phyloP scores from a whole-genome alignment of 805 yeast genomes.

The Debaryomyces prosopidis region DNA sequence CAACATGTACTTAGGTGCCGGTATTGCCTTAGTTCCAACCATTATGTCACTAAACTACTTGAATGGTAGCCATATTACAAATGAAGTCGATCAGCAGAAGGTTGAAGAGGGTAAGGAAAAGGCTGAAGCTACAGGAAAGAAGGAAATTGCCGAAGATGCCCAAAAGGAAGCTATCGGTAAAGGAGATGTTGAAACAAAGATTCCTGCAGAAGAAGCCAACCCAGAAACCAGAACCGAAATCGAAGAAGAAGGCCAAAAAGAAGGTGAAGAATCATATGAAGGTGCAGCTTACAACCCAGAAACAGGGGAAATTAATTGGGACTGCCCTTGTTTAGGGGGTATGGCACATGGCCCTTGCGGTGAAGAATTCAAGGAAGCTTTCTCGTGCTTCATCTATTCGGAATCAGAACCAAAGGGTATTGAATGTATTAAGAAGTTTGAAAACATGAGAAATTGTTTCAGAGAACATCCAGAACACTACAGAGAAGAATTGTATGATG shows the following conservation, averaged over 20 bases:
- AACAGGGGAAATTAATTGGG: constrained; percentile 99
- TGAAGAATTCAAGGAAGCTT: constrained; percentile 60
- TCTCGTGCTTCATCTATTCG: constrained; percentile 91
- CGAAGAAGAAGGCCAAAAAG: constrained; percentile 4
- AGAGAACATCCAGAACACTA: constrained; percentile 89
- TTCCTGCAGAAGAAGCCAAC: constrained; percentile 6
- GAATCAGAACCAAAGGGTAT: constrained; percentile 95
- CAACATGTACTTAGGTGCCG: constrained; percentile 2
- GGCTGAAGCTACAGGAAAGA: not conserved
- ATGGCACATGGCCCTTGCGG: constrained; percentile 99
- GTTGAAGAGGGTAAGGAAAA: constrained; percentile 9
- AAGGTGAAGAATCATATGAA: constrained; percentile 33
- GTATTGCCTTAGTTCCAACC: constrained; percentile 15
- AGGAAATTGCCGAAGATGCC: not conserved
- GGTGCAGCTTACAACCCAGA: constrained; percentile 88
- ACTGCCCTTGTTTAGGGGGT: constrained; percentile 98
- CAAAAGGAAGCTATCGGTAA: constrained; percentile 5
- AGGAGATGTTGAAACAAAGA: constrained; percentile 1
- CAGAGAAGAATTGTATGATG: constrained; percentile 86
- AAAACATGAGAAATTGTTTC: constrained; percentile 92
- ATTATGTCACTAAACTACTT: constrained; percentile 8
- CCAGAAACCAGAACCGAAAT: constrained; percentile 5
- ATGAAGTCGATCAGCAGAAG: constrained; percentile 9
- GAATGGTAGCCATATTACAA: constrained; percentile 5
- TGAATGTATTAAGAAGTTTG: constrained; percentile 90